Conservation (phyloP, 2,329 filamentous ascomycete genomes). For the Orbilia oligospora region DNA sequence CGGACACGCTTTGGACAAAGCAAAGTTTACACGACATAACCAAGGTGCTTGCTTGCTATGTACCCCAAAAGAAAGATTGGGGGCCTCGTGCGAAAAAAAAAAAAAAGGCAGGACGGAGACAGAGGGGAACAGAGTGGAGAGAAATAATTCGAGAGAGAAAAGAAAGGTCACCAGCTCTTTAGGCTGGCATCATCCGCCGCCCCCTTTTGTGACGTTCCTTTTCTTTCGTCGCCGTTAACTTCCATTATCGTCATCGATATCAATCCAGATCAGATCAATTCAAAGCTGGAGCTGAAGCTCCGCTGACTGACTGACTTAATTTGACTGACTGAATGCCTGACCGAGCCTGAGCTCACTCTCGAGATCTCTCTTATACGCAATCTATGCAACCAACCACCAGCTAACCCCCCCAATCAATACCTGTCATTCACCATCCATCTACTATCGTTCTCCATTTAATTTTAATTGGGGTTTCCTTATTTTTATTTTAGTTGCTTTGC, state of each 20-base stretch:
- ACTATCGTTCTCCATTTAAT: neutral
- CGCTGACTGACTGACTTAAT: neutral
- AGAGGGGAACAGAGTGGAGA: neutral
- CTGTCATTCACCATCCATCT: too few relatives aligned
- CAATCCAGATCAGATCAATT: constrained; percentile 3
- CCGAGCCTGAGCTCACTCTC: neutral
- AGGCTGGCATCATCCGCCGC: constrained; percentile 31
- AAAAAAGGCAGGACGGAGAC: neutral
- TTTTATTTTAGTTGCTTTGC: neutral
- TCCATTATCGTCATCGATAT: neutral
- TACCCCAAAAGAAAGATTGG: constrained; percentile 31
- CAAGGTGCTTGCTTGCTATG: too few relatives aligned
- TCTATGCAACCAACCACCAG: neutral
- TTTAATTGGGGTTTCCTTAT: too few relatives aligned
- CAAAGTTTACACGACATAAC: constrained; percentile 3
- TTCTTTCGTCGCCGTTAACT: neutral
- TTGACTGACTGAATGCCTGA: constrained; percentile 10
- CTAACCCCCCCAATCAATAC: neutral
- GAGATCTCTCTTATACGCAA: neutral
- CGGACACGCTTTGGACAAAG: neutral
- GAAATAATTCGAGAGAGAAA: neutral
- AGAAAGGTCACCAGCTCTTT: constrained; percentile 6
- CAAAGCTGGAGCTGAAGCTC: constrained; percentile 5
- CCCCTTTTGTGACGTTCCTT: constrained; percentile 46
- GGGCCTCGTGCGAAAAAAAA: constrained; percentile 41